Evolutionary conservation across 2,329 filamentous ascomycete genomes (phyloP).

Genomic region (Coniella lustricola): DNA sequence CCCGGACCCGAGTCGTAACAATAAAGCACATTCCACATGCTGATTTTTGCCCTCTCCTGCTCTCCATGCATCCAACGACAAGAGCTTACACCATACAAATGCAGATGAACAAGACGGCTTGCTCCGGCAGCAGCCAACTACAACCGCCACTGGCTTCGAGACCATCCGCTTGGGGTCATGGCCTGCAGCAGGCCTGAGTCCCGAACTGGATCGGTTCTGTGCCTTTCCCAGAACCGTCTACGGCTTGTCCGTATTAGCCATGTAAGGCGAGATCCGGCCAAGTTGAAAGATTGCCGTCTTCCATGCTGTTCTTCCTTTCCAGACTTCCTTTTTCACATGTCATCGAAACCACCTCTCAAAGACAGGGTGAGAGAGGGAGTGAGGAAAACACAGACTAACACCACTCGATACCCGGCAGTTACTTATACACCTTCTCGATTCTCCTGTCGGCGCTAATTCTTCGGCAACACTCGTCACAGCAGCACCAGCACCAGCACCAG

Average conservation of each 20-base stretch:
- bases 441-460: conserved; percentile 13
- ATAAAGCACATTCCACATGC: too few species aligned
- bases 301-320: neutral
- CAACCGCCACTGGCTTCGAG: neutral
- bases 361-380: too few species aligned
- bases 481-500: too few species aligned
- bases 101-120: conserved; percentile 14
- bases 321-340: neutral
- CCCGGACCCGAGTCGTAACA: too few species aligned
- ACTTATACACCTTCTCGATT: conserved; percentile 17
- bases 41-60: too few species aligned
- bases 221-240: conserved; percentile 16
- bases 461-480: conserved; percentile 3
- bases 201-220: conserved; percentile 17
- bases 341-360: too few species aligned
- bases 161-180: conserved; percentile 13
- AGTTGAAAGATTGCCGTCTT: too few species aligned
- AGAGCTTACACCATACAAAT: too few species aligned
- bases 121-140: conserved; percentile 10
- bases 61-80: too few species aligned
- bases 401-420: too few species aligned
- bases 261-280: conserved; percentile 15
- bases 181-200: conserved; percentile 4
- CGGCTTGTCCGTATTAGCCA: conserved; percentile 15
- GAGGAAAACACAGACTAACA: too few species aligned